Conservation (phyloP, 306 rosid genomes). For the Cercis canadensis region DNA sequence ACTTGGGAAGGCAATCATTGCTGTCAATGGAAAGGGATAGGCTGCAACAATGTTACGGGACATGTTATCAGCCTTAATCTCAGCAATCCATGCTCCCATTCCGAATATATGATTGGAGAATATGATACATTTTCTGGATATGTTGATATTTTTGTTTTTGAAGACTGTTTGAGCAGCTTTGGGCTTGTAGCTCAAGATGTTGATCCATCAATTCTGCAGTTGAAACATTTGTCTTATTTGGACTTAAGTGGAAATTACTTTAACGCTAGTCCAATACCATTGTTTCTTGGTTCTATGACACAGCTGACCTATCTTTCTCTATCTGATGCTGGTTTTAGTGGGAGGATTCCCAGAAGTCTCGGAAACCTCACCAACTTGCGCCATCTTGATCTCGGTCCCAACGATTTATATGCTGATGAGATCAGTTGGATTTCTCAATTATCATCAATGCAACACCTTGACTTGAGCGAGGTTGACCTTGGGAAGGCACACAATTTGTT, state of each 20-base stretch:
- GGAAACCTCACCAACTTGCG: conserved; percentile 6
- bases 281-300: not conserved
- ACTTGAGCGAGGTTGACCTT: not conserved
- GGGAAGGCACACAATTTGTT: not conserved
- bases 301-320: not conserved
- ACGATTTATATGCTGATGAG: not conserved
- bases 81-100: no score
- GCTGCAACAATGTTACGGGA: no score
- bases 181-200: not conserved
- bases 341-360: not conserved
- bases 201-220: not conserved
- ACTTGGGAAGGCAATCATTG: no score
- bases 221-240: not conserved
- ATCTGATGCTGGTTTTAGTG: not conserved
- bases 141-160: no score
- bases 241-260: not conserved
- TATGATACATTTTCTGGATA: no score
- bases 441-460: not conserved
- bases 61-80: no score
- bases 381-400: conserved; percentile 1
- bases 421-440: conserved; percentile 9
- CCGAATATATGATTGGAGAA: no score
- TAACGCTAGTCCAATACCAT: not conserved
- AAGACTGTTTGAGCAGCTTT: no score
- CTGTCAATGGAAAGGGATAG: no score